Percentiles rank a stretch among this genome's conserved stretches.
phyloP scores from a whole-genome alignment of 2,329 filamentous ascomycete species.

The Claviceps spartinae region DNA sequence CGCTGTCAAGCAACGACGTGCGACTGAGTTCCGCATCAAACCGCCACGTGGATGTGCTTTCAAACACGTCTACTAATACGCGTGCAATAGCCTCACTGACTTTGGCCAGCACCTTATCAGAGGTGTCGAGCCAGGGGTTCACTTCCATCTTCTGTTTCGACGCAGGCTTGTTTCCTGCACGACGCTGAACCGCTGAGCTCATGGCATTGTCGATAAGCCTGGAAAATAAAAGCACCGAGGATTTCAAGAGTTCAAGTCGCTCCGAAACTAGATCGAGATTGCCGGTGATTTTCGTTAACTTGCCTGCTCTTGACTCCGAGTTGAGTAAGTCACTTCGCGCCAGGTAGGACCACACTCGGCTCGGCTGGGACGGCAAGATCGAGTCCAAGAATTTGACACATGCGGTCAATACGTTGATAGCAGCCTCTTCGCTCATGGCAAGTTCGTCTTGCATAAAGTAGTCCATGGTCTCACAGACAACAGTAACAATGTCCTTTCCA shows the following conservation, averaged over 20 bases:
- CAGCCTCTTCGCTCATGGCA: slow-evolving; percentile 44
- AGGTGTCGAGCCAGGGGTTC: slow-evolving; percentile 55
- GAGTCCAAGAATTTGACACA: slow-evolving; percentile 72
- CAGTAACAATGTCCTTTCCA: slow-evolving; percentile 61
- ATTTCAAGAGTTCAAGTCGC: slow-evolving; percentile 63
- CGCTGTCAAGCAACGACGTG: slow-evolving; percentile 50
- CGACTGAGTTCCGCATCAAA: slow-evolving; percentile 58
- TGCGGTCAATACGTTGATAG: slow-evolving; percentile 51
- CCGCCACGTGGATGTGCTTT: slow-evolving; percentile 76
- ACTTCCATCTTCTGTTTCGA: slow-evolving; percentile 31
- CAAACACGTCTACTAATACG: slow-evolving; percentile 68
- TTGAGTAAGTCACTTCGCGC: slow-evolving; percentile 69
- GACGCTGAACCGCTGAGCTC: slow-evolving; percentile 53
- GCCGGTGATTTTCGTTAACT: slow-evolving; percentile 67
- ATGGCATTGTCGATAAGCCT: slow-evolving; percentile 64
- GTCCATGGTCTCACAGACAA: slow-evolving; percentile 80
- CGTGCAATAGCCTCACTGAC: slow-evolving; percentile 62
- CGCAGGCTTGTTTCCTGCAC: slow-evolving; percentile 36
- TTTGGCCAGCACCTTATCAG: slow-evolving; percentile 62
- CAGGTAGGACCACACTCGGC: slow-evolving; percentile 81
- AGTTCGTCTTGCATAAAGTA: slow-evolving; percentile 45
- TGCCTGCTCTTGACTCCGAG: slow-evolving; percentile 60
- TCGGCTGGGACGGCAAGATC: slow-evolving; percentile 60
- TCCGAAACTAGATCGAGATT: slow-evolving; percentile 66
- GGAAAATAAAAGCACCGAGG: slow-evolving; percentile 61